Evolutionary conservation across 257 asterid species (phyloP), one percentile per base, ranked within the genome.

Genomic region (Leptodermis oblonga): DNA sequence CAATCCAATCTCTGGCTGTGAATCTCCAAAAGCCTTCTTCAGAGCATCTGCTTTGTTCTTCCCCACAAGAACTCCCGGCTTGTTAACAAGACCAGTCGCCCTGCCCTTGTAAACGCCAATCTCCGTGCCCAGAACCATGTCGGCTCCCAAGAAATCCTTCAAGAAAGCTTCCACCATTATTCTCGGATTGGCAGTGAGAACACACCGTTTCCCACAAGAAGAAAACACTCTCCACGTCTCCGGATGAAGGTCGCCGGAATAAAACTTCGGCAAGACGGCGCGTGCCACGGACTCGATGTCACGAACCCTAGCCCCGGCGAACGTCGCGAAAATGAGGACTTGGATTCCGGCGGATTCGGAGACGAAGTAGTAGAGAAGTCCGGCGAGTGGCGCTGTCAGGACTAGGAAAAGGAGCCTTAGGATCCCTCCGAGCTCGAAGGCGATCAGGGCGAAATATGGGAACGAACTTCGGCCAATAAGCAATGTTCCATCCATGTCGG

Each of bases 401-500:
- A 87, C 77, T 55, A 85, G 36, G 65, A 81, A 79, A 4, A 87
- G 75, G 20, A 87, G 85, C 33, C 90, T 69, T 4, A 87, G 34
- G 69, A 79, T 18, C 1, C 90, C 90, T 20, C 90, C 87, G 0
- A 76, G 74, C 49, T 87, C 93, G 23, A 82, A 87, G 14, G 93
- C 86, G 2, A 85, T 70, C 31, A 78, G 64, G 12, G 93, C 88
- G 1, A 85, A 87, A 28, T 83, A 85, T 0, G 93, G 87, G 15
- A 87, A 87, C 0, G 93, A 87, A 65, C 87, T 85, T 4, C 88
- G 70, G 0, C 87, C 90, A 28, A 81, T 73, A 3, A 87, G 77
- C 65, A 87, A 51, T 0, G 93, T 87, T 20, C 93, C 93, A 39
- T 87, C 90, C 88, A 87, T 74, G 73, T 83, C 90, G 0, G 93